A percentile compares a stretch with the other conserved stretches of the same genome.
These are phyloP conservation scores for Coleophoma eucalyptorum DNA, from an alignment of 2,329 filamentous ascomycete species.

Conservation along the genomic window DNA sequence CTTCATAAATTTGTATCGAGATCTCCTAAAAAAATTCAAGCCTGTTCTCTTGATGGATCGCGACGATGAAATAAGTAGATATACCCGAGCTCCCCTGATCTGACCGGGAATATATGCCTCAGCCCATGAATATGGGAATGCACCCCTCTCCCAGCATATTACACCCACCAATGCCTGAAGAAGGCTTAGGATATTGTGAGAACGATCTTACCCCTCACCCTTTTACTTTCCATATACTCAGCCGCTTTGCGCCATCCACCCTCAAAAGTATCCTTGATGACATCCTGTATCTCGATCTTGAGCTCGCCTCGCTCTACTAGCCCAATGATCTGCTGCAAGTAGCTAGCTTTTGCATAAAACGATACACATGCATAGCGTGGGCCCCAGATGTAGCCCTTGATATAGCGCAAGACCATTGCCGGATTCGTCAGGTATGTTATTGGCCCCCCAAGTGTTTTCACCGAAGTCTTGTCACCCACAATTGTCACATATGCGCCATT, in stretches of 20 bases:
- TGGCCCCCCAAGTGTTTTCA: conserved; percentile 18
- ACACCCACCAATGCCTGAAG: neutral
- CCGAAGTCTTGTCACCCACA: conserved; percentile 23
- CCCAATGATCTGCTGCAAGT: conserved; percentile 4
- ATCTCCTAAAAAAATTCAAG: too few species aligned
- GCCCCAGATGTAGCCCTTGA: conserved; percentile 23
- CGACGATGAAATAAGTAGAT: too few species aligned
- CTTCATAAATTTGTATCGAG: too few species aligned
- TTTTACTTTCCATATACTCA: conserved; percentile 7
- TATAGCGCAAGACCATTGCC: conserved; percentile 17
- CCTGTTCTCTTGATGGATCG: too few species aligned
- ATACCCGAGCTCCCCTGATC: too few species aligned
- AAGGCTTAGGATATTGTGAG: conserved; percentile 4
- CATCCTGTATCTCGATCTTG: conserved; percentile 8
- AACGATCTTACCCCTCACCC: conserved; percentile 11
- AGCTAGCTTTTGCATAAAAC: conserved; percentile 3
- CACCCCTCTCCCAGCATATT: conserved; percentile 1
- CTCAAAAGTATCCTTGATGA: conserved; percentile 7
- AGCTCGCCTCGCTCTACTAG: conserved; percentile 8
- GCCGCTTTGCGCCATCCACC: conserved; percentile 6
- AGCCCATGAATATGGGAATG: neutral
- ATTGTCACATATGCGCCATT: conserved; percentile 25
- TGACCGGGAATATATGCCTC: too few species aligned
- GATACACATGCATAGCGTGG: conserved; percentile 22
- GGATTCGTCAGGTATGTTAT: conserved; percentile 23